Conservation (phyloP, 495 filamentous ascomycete species). For the Trichoderma asperelloides region DNA sequence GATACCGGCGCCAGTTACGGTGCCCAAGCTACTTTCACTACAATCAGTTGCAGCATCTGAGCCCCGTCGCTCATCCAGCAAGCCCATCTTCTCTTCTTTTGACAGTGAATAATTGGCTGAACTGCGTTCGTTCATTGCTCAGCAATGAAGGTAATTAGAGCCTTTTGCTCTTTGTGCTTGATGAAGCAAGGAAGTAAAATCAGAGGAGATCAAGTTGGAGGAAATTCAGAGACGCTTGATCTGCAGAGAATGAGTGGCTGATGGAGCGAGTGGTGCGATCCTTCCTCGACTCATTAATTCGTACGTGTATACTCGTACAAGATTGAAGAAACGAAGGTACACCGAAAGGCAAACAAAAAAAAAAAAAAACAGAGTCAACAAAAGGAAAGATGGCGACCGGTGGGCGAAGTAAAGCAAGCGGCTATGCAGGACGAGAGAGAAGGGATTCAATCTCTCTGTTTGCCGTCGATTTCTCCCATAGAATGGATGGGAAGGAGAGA, state of each 20-base stretch:
- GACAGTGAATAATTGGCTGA: slow-evolving; percentile 18
- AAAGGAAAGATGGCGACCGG: not conserved
- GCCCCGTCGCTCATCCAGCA: slow-evolving; percentile 14
- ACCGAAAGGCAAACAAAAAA: slow-evolving; percentile 4
- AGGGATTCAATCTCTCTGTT: not conserved
- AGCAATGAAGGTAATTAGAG: slow-evolving; percentile 10
- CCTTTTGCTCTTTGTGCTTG: not conserved
- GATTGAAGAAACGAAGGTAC: slow-evolving; percentile 14
- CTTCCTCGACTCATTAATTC: not conserved
- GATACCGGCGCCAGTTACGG: not conserved
- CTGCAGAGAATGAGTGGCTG: not conserved
- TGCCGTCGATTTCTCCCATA: not conserved
- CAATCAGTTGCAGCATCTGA: not conserved
- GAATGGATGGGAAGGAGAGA: not conserved
- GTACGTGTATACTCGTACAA: not conserved
- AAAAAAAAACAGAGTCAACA: slow-evolving; percentile 11
- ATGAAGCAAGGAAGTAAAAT: not conserved
- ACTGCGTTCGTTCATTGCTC: slow-evolving; percentile 25
- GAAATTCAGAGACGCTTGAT: not conserved
- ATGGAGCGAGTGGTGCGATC: not conserved
- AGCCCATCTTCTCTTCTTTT: slow-evolving; percentile 24
- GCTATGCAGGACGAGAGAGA: not conserved
- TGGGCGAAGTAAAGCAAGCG: not conserved
- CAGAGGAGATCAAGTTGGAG: not conserved
- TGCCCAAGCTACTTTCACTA: not conserved